Evolutionary conservation across 805 yeast genomes (phyloP), one percentile per base, ranked within the genome.

Genomic region (Pichia deserticola): DNA sequence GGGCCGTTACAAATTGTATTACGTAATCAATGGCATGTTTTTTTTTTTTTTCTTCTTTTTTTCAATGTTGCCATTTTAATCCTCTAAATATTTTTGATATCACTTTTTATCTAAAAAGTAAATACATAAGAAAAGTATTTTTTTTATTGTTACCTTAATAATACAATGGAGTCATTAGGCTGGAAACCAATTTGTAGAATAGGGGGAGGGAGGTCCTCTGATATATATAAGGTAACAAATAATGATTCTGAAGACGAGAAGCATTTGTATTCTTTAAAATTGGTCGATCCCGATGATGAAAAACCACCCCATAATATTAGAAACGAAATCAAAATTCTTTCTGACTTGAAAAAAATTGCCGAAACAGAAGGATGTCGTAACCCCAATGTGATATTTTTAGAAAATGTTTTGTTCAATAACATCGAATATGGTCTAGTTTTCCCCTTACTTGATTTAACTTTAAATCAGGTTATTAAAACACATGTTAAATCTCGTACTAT

Each of bases 281-380:
- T 72, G 20, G 69, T 75, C 1, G 72, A 73, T 15, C 74, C 75
- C 5, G 80, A 74, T 41, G 78, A 73, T 39, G 79, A 76, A 48
- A 61, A 64, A 20, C 75, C 79, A 3, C 86, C 86, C 2, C 86
- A 80, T 55, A 67, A 67, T 51, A 69, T 77, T n/a, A 49, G 66
- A 27, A 69, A 67, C 41, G 86, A 80, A 57, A 54, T 76, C 36
- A 62, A 60, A 29, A 57, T 78, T 4, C 58, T 81, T 38, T 40
- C 55, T 29, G 47, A 52, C 36, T 36, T 64, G 39, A 49, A 57
- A 28, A 43, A 30, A 3, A 30, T 38, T 12, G 8, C 39, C 10
- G 48, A 47, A 13, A 39, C 37, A 3, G 42, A 43, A 4, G 10
- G 37, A 9, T 25, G 29, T 36, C 20, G 20, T 20, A 20, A 20